Conservation (phyloP, 176 grass and related monocot species). For the Musa itinerans region DNA sequence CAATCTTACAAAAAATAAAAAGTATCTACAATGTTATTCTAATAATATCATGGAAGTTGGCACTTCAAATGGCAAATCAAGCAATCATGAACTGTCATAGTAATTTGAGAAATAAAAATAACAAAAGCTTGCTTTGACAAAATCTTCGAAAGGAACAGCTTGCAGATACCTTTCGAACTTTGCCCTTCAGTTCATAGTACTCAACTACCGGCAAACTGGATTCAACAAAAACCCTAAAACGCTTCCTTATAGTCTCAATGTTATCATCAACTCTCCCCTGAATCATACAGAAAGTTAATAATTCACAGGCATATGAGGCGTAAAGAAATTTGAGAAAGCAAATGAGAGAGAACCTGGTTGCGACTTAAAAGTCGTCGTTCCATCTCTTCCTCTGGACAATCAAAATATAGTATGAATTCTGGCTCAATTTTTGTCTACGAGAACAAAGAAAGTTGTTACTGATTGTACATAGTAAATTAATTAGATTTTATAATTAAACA, state of each 20-base stretch:
- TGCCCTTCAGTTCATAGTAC: slow-evolving; percentile 13
- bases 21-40: neutral
- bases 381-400: slow-evolving; percentile 18
- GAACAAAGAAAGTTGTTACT: neutral
- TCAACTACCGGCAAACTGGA: slow-evolving; percentile 23
- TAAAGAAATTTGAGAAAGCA: neutral
- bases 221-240: slow-evolving; percentile 19
- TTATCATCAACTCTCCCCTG: slow-evolving; percentile 19
- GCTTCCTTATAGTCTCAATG: slow-evolving; percentile 26
- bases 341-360: slow-evolving; percentile 19
- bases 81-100: neutral
- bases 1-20: neutral
- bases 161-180: slow-evolving; percentile 13
- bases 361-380: slow-evolving; percentile 11
- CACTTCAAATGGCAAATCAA: neutral
- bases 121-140: neutral
- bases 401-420: slow-evolving; percentile 22
- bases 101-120: neutral
- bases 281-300: neutral
- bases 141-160: neutral
- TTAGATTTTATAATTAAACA: neutral
- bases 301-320: neutral
- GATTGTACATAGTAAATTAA: neutral
- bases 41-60: neutral
- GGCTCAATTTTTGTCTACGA: slow-evolving; percentile 20